A percentile compares a stretch with the other conserved stretches of the same genome.
Conservation (phyloP, 2,329 filamentous ascomycete genomes). For the Penicillium palitans region DNA sequence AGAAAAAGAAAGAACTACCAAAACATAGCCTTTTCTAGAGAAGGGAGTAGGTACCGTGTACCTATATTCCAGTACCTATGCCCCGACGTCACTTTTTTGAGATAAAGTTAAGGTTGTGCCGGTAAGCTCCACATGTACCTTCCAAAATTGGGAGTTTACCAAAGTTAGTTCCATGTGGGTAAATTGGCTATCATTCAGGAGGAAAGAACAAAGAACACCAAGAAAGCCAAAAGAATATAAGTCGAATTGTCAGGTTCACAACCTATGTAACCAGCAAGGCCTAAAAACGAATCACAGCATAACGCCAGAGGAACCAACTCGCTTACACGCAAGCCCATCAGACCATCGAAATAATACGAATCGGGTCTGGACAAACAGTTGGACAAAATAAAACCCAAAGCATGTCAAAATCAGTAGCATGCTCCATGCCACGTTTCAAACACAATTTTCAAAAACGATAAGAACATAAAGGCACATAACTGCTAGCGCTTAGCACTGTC, state of each 20-base stretch:
- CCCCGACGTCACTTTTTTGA: too few relatives aligned
- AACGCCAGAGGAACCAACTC: not conserved
- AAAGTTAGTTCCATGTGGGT: not conserved
- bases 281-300: not conserved
- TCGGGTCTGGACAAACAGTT: not conserved
- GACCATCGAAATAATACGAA: not conserved
- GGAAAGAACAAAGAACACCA: not conserved
- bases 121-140: not conserved
- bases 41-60: not conserved
- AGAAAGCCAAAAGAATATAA: not conserved
- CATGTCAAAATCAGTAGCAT: not conserved
- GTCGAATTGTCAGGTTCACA: not conserved
- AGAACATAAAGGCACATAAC: not conserved
- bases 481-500: slow-evolving; percentile 29
- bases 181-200: not conserved
- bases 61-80: not conserved
- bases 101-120: not conserved
- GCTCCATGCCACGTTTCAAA: not conserved
- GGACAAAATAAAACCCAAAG: not conserved
- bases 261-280: not conserved
- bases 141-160: not conserved
- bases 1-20: too few relatives aligned
- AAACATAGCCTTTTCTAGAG: not conserved
- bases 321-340: slow-evolving; percentile 4
- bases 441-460: not conserved